Evolutionary conservation across 1,284 basidiomycete genomes (phyloP).

Genomic region (Anthracocystis panici-leucophaei): DNA sequence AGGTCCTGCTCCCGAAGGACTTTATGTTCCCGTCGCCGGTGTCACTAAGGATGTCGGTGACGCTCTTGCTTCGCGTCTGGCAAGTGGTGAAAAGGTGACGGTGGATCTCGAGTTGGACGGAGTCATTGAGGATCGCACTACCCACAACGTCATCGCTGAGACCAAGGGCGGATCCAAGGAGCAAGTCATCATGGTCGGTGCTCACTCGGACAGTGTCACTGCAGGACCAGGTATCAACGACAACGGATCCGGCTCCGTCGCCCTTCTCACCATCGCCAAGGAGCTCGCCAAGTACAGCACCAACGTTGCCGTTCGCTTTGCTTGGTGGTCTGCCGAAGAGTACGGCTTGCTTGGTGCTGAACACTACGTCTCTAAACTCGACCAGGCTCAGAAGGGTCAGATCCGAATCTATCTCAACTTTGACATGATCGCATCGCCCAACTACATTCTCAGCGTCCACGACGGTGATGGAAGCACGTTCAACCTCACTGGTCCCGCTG

Average conservation of each 20-base stretch:
- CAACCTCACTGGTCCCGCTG: constrained; percentile 34
- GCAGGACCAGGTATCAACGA: constrained; percentile 50
- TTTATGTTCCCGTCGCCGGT: constrained; percentile 35
- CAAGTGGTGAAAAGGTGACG: constrained; percentile 31
- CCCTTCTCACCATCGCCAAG: constrained; percentile 43
- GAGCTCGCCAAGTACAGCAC: constrained; percentile 30
- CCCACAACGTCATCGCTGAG: constrained; percentile 48
- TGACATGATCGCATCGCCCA: constrained; percentile 50
- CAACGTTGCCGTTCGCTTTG: constrained; percentile 44
- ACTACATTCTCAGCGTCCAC: constrained; percentile 40
- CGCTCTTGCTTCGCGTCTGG: constrained; percentile 15
- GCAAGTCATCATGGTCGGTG: constrained; percentile 40
- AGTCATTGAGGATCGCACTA: constrained; percentile 30
- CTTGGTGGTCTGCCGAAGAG: constrained; percentile 47
- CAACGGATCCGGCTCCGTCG: constrained; percentile 42
- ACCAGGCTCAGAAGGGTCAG: constrained; percentile 25
- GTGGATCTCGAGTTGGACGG: constrained; percentile 31
- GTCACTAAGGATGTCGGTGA: constrained; percentile 22
- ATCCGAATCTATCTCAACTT: constrained; percentile 47
- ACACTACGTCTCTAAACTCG: constrained; percentile 33
- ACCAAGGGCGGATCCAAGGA: constrained; percentile 28
- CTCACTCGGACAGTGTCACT: constrained; percentile 38
- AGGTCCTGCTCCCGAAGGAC: constrained; percentile 26
- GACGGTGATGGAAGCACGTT: constrained; percentile 40
- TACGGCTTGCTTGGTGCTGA: constrained; percentile 43